Conservation (phyloP, 768 basidiomycete species). For the Phylloporus sp. region DNA sequence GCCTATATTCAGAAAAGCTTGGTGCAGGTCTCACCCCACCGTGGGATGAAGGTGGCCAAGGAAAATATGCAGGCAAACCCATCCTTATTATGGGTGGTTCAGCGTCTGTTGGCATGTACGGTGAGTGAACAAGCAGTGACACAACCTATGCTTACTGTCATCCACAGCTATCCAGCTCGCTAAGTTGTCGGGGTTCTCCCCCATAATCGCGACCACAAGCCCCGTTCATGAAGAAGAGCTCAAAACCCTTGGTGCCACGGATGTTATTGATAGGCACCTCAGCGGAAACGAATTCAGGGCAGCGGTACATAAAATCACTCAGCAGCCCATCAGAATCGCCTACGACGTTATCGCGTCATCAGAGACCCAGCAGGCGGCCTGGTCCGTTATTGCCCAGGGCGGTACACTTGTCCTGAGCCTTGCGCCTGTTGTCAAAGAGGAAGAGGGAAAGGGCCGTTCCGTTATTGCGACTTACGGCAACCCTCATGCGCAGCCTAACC, state of each 20-base stretch:
- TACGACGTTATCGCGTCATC: constrained; percentile 32
- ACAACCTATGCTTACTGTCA: constrained; percentile 1
- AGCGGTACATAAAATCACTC: constrained; percentile 25
- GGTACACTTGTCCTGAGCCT: constrained; percentile 34
- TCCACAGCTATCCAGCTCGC: constrained; percentile 38
- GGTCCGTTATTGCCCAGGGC: constrained; percentile 29
- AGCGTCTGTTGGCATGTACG: constrained; percentile 45
- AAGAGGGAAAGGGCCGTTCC: constrained; percentile 16
- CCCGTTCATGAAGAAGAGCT: constrained; percentile 28
- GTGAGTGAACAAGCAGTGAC: constrained; percentile 23
- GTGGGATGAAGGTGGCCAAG: constrained; percentile 29
- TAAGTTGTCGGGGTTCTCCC: constrained; percentile 36
- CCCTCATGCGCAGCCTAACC: constrained; percentile 20
- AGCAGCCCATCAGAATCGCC: constrained; percentile 14
- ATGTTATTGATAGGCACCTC: constrained; percentile 35
- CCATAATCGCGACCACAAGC: constrained; percentile 40
- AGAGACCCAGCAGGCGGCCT: constrained; percentile 35
- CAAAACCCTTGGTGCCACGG: constrained; percentile 38
- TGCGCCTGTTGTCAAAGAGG: constrained; percentile 19
- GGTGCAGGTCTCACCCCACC: constrained; percentile 40
- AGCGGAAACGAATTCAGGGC: constrained; percentile 11
- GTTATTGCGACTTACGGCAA: constrained; percentile 23
- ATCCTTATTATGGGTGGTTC: constrained; percentile 49
- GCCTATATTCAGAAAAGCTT: constrained; percentile 39
- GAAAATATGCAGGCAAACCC: constrained; percentile 38